phyloP scores from a whole-genome alignment of 1,284 basidiomycete genomes.

The Fomitopsis palustris region DNA sequence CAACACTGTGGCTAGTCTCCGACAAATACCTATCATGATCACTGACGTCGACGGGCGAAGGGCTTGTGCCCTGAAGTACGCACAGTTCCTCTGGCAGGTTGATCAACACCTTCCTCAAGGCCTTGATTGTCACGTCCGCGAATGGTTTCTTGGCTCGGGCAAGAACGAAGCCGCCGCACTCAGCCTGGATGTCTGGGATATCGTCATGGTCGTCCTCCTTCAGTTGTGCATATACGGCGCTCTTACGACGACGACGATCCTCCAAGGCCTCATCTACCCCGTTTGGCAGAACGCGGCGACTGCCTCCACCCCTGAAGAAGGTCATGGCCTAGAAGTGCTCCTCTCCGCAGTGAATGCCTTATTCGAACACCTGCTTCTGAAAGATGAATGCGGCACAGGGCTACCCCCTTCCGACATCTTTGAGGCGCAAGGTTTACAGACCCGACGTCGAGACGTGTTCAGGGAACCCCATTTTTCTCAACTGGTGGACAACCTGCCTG shows the following conservation, averaged over 20 bases:
- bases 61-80: constrained; percentile 59
- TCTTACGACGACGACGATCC: constrained; percentile 64
- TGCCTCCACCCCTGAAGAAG: constrained; percentile 33
- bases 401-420: constrained; percentile 50
- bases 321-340: constrained; percentile 42
- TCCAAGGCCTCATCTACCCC: constrained; percentile 71
- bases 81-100: constrained; percentile 63
- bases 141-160: constrained; percentile 67
- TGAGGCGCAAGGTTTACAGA: constrained; percentile 63
- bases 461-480: constrained; percentile 57
- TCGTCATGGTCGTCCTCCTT: constrained; percentile 57
- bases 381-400: constrained; percentile 42
- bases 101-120: constrained; percentile 72
- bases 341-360: constrained; percentile 60
- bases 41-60: constrained; percentile 42
- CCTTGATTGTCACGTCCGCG: constrained; percentile 61
- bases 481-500: constrained; percentile 60
- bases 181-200: constrained; percentile 59
- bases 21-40: constrained; percentile 57
- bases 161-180: constrained; percentile 57
- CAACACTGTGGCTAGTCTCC: constrained; percentile 66
- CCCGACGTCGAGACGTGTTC: constrained; percentile 64
- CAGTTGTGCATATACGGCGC: constrained; percentile 66
- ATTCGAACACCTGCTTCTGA: constrained; percentile 56
- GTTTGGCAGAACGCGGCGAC: constrained; percentile 58